These are phyloP conservation scores for Amauroascus verrucosus DNA, from an alignment of 2,329 filamentous ascomycete genomes.

Conservation along the genomic window DNA sequence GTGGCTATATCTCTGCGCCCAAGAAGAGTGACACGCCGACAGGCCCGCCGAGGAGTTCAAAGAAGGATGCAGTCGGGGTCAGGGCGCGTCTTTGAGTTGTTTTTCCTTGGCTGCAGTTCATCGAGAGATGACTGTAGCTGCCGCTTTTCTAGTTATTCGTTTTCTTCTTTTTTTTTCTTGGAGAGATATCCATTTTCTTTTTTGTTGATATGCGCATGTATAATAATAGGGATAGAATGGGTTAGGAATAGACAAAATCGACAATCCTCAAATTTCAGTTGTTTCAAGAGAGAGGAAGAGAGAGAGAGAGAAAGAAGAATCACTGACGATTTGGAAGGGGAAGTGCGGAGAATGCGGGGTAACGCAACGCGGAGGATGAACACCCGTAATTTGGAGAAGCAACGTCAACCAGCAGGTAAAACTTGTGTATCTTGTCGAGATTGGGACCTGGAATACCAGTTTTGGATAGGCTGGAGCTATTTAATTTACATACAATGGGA, in stretches of 20 bases:
- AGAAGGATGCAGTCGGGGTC: background rate
- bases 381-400: no score
- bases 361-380: background rate
- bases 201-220: background rate
- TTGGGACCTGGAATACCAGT: no score
- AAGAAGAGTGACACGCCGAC: slow-evolving; percentile 42
- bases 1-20: slow-evolving; percentile 48
- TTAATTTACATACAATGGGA: no score
- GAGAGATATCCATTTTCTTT: background rate
- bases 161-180: background rate
- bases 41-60: slow-evolving; percentile 20
- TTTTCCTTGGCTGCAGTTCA: background rate
- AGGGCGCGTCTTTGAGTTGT: slow-evolving; percentile 1
- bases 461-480: no score
- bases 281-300: background rate
- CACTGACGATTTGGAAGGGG: background rate
- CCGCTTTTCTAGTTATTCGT: background rate
- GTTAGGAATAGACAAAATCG: slow-evolving; percentile 1
- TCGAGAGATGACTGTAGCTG: background rate
- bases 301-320: background rate
- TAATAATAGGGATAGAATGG: background rate
- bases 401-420: no score
- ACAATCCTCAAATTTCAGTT: background rate
- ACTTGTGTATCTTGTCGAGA: no score
- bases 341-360: background rate